Evolutionary conservation across 768 basidiomycete species (phyloP).

Genomic region (Tylopilus sp.): DNA sequence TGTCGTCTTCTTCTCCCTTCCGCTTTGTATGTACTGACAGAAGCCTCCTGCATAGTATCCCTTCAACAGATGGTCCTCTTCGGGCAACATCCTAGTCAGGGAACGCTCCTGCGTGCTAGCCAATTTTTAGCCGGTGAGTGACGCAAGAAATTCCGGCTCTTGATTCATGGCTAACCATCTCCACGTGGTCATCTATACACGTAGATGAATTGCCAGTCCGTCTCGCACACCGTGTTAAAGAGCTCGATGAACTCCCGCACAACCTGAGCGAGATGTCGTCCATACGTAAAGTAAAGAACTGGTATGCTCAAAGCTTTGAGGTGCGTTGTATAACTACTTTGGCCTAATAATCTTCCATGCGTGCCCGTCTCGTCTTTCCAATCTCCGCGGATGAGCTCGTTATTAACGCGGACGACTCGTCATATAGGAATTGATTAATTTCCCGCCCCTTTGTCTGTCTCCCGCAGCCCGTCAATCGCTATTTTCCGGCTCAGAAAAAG

Average conservation of each 20-base stretch:
- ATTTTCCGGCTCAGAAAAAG: conserved; percentile 41
- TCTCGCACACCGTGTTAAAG: conserved; percentile 92
- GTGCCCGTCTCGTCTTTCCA: background rate
- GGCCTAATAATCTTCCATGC: background rate
- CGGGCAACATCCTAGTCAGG: conserved; percentile 93
- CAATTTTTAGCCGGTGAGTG: conserved; percentile 77
- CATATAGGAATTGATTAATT: conserved; percentile 80
- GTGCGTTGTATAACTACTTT: conserved; percentile 40
- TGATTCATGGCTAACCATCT: background rate
- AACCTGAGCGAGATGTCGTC: conserved; percentile 87
- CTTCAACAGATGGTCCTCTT: conserved; percentile 98
- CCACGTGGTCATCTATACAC: background rate
- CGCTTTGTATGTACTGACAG: conserved; percentile 7
- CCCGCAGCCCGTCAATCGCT: conserved; percentile 65
- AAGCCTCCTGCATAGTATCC: conserved; percentile 57
- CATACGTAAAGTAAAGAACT: conserved; percentile 93
- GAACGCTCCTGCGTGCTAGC: conserved; percentile 87
- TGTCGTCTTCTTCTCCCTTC: background rate
- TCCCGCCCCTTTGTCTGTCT: conserved; percentile 74
- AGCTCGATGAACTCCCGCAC: conserved; percentile 92
- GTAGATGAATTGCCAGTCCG: conserved; percentile 92
- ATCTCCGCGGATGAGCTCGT: background rate
- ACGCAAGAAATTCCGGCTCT: background rate
- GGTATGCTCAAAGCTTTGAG: conserved; percentile 99
- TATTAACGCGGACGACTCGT: background rate